Percentiles rank a stretch among this genome's conserved stretches.
Evolutionary conservation across 768 basidiomycete genomes (phyloP).

Genomic region (Mycena rosella): DNA sequence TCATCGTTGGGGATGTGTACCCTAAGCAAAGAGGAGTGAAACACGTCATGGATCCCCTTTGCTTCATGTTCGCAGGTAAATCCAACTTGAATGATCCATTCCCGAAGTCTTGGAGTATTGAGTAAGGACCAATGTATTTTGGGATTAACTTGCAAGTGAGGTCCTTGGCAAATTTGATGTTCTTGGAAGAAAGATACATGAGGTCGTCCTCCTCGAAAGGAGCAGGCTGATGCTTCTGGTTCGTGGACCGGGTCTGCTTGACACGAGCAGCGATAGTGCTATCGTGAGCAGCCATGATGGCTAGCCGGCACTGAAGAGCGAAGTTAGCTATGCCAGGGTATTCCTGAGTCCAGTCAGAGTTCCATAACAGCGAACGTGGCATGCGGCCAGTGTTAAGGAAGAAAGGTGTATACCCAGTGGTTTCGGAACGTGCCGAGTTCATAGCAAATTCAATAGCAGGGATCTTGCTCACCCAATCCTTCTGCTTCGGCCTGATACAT

Average conservation of each 20-base stretch:
- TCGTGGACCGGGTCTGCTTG: not conserved
- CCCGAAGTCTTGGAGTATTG: constrained; percentile 27
- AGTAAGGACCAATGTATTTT: constrained; percentile 48
- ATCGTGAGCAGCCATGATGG: constrained; percentile 1
- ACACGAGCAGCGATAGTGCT: not conserved
- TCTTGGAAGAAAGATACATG: constrained; percentile 43
- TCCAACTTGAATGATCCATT: constrained; percentile 36
- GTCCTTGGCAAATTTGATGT: constrained; percentile 43
- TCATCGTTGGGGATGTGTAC: constrained; percentile 52
- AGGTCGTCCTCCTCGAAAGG: not conserved
- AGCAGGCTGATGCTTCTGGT: not conserved
- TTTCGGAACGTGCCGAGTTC: not conserved
- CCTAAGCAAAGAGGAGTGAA: constrained; percentile 46
- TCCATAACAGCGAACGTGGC: not conserved
- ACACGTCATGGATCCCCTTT: constrained; percentile 1
- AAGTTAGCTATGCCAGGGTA: not conserved
- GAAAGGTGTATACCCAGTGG: not conserved
- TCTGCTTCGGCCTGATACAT: not conserved
- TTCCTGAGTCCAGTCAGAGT: not conserved
- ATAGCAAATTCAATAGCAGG: constrained; percentile 4
- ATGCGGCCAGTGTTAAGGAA: not conserved
- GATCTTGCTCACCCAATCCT: constrained; percentile 1
- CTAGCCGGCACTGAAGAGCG: not conserved
- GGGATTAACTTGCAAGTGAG: constrained; percentile 44
- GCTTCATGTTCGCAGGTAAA: constrained; percentile 38